Base-by-base conservation (phyloP, 305 asterid species). In the Fraxinus floribunda region DNA sequence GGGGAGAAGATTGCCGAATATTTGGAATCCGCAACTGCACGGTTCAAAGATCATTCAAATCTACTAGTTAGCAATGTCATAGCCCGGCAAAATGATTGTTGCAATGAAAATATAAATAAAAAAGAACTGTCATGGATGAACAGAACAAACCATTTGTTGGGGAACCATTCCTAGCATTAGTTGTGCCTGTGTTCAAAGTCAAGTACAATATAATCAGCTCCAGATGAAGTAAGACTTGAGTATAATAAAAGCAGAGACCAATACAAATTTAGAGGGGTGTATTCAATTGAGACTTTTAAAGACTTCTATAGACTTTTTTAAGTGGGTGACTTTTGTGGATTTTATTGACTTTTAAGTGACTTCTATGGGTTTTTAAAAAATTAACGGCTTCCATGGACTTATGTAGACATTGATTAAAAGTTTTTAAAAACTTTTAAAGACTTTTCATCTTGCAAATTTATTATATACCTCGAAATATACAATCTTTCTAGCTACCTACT, bases 151-250 rank as follows among this genome's bases (percentile, higher is more conserved):
- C 98, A 94, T 90, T 88, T 91, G 94, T 13, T 90, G 91, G 11
- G 99, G 71, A 35, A 91, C 97, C 89, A 91, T 78, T 78, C 95
- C 97, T 26, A 93, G 91, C 92, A 95, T 91, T 88, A 93, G 88
- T 78, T 91, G 89, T 78, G 90, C 95, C 98, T 95, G 94, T 87
- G 82, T 86, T 78, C 62, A 81, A 76, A 83, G 60, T 77, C 86
- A 81, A 78, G 77, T n/a, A 75, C 29, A 78, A 86, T 32, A 79
- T 76, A 38, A 32, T 62, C 16, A 75, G 7, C 46, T 75, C 39
- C 38, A 55, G 71, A 76, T 4, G 85, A 82, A 38, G 64, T 34
- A 35, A 79, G 77, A 75, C 35, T n/a, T 35, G 62, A 74, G 77
- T 72, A 60, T 20, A 70, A 79, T 52, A 79, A 71, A 78, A 66